A percentile compares a stretch with the other conserved stretches of the same genome.
These are phyloP conservation scores for Quercus suber DNA, from an alignment of 306 rosid genomes.

Conservation along the genomic window DNA sequence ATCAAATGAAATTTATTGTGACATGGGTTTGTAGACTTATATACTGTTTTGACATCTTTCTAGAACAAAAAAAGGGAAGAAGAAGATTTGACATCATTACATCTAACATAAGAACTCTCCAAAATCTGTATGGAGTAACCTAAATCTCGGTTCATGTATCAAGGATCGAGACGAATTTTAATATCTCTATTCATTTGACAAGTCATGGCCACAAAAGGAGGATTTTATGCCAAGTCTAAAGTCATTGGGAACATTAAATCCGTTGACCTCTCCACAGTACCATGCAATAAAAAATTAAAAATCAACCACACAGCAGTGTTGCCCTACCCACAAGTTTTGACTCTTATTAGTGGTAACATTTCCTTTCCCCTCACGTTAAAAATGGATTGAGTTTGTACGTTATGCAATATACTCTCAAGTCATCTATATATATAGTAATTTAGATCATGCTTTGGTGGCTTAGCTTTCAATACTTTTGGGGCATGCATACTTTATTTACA, in stretches of 20 bases:
- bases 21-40: conserved; percentile 8
- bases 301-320: background rate
- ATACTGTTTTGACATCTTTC: background rate
- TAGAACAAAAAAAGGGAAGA: too few relatives aligned
- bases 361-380: conserved; percentile 37
- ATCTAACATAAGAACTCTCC: conserved; percentile 2
- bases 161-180: background rate
- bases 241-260: conserved; percentile 8
- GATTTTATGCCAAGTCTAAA: conserved; percentile 5
- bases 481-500: background rate
- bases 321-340: too few relatives aligned
- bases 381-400: conserved; percentile 2
- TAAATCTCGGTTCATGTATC: conserved; percentile 4
- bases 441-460: background rate
- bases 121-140: background rate
- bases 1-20: background rate
- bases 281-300: background rate
- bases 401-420: background rate
- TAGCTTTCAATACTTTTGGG: background rate
- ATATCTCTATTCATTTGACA: conserved; percentile 8
- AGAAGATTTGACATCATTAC: background rate
- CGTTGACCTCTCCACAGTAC: background rate
- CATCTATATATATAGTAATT: background rate
- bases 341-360: background rate
- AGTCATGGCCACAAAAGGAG: conserved; percentile 3